Evolutionary conservation across 805 yeast genomes (phyloP).

Genomic region (Wickerhamomyces strasburgensis): DNA sequence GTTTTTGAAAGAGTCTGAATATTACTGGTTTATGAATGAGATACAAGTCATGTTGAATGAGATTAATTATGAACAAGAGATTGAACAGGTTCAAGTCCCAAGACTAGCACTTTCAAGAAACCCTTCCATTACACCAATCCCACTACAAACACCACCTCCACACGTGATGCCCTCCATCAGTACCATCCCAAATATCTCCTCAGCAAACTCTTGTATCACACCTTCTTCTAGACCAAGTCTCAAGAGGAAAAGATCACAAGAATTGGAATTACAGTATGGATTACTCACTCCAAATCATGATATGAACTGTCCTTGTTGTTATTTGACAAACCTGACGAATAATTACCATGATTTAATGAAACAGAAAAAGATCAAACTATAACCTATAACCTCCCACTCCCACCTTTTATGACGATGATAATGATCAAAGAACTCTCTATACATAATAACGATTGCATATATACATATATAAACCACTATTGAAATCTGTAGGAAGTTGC

Average conservation of each 20-base stretch:
- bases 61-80: not conserved
- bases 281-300: not conserved
- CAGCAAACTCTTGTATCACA: not conserved
- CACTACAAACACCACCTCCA: not conserved
- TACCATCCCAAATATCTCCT: no score
- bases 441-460: not conserved
- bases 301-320: conserved; percentile 16
- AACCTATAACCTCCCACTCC: no score
- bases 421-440: not conserved
- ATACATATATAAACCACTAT: not conserved
- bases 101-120: no score
- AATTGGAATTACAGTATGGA: not conserved
- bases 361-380: no score
- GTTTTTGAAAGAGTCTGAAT: conserved; percentile 12
- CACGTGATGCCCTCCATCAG: not conserved
- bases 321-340: conserved; percentile 19
- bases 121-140: not conserved
- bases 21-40: conserved; percentile 1
- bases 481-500: no score
- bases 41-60: not conserved
- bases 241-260: not conserved
- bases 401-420: no score
- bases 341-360: conserved; percentile 11
- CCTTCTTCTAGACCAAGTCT: no score
- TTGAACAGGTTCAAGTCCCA: no score